Evolutionary conservation across 768 basidiomycete species (phyloP).

Genomic region (Rhizopogon vinicolor): DNA sequence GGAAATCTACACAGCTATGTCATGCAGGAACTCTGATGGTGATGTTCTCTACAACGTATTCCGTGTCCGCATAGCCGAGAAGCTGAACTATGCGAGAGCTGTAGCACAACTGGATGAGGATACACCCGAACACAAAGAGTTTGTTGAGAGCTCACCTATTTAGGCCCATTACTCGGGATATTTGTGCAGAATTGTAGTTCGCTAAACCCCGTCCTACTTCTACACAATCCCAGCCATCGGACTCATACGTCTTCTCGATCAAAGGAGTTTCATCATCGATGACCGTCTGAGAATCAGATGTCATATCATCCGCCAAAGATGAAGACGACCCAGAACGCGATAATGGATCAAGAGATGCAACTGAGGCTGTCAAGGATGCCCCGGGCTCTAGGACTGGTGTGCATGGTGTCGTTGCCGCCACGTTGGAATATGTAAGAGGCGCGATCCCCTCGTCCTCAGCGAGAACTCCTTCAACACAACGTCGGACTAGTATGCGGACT

Average conservation of each 20-base stretch:
- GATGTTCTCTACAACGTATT: slow-evolving; percentile 95
- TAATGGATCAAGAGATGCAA: slow-evolving; percentile 41
- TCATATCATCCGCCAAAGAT: slow-evolving; percentile 23
- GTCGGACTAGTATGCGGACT: slow-evolving; percentile 71
- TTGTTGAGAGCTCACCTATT: slow-evolving; percentile 65
- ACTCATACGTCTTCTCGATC: slow-evolving; percentile 30
- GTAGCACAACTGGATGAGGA: slow-evolving; percentile 7
- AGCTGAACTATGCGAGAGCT: slow-evolving; percentile 79
- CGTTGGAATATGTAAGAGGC: slow-evolving; percentile 40
- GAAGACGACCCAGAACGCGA: slow-evolving; percentile 35
- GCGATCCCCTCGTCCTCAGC: slow-evolving; percentile 22
- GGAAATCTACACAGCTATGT: slow-evolving; percentile 45
- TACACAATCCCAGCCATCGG: slow-evolving; percentile 62
- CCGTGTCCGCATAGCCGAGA: slow-evolving; percentile 92
- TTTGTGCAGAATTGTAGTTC: slow-evolving; percentile 94
- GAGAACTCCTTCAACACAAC: slow-evolving; percentile 19
- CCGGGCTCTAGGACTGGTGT: slow-evolving; percentile 47
- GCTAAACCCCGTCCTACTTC: slow-evolving; percentile 94
- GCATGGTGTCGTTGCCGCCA: slow-evolving; percentile 7
- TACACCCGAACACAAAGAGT: background rate
- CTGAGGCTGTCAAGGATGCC: slow-evolving; percentile 40
- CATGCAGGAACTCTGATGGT: slow-evolving; percentile 59
- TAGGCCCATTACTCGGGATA: slow-evolving; percentile 79
- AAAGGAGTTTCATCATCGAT: slow-evolving; percentile 28
- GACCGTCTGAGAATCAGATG: slow-evolving; percentile 16